Evolutionary conservation across 1,284 basidiomycete genomes (phyloP), one percentile per base, ranked within the genome.

Genomic region (Sanghuangporus weigelae): DNA sequence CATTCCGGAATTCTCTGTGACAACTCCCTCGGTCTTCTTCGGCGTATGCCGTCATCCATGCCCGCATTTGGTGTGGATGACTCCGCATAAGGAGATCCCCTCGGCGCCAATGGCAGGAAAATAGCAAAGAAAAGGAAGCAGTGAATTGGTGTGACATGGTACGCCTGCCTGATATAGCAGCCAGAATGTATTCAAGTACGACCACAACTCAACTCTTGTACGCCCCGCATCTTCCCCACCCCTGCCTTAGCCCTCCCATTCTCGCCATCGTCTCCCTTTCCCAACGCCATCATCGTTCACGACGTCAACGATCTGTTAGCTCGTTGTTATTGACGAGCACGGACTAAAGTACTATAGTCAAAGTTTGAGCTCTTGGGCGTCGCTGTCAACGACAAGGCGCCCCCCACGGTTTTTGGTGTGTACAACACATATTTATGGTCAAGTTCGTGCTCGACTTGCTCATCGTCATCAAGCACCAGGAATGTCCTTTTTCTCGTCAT

Each of bases 401-500:
- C 21, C 53, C 51, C 21, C 53, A 35, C 53, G 12, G 12, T 12
- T 54, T 54, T 54, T 23, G 53, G 44, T 46, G 11, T 0, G 8
- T 21, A 19, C n/a, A n/a, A n/a, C n/a, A n/a, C 7, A 11, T n/a
- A 46, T 31, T 23, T 26, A 54, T 38, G 3, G 0, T n/a, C 7
- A 14, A 23, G 11, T 38, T 54, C 31, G 7, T 12, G 7, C 4
- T 38, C 36, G 31, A 31, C 14, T 54, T 2, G 3, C 53, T 54
- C 53, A 38, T 35, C 14, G 53, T 38, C 16, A 5, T 54, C 53
- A 11, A 38, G 16, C 53, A 36, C 19, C n/a, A 5, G 10, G 10
- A 35, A 66, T 66, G 64, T 26, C 64, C 6, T 66, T 63, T 42
- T 66, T 59, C 57, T 66, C 60, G 16, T 42, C 64, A 1, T 31